A percentile compares a stretch with the other conserved stretches of the same genome.
Evolutionary conservation across 441 rosid genomes (phyloP).

Genomic region (Theobroma grandiflorum): DNA sequence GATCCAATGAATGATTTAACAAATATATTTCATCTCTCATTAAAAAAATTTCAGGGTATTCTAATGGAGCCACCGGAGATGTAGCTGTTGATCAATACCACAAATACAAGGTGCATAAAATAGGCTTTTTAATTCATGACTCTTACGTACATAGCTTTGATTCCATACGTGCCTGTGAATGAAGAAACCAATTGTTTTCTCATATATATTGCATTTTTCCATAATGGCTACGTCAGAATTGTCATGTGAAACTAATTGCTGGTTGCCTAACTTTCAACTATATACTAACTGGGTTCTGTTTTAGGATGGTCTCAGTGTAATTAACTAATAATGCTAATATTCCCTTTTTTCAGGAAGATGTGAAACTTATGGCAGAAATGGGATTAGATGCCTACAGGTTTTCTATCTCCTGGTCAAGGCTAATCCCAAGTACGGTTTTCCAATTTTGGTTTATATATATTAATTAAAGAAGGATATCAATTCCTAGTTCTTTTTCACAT

Average conservation of each 20-base stretch:
- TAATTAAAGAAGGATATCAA: neutral
- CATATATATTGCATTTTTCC: neutral
- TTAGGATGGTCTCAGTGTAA: neutral
- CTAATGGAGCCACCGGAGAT: constrained; percentile 53
- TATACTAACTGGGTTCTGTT: neutral
- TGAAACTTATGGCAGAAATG: constrained; percentile 58
- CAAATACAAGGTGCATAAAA: constrained; percentile 55
- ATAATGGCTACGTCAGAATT: neutral
- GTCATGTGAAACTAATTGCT: neutral
- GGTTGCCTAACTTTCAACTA: neutral
- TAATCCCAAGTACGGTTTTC: constrained; percentile 57
- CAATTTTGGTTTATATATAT: neutral
- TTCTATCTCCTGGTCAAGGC: constrained; percentile 72
- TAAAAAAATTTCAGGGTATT: constrained; percentile 38
- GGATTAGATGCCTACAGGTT: constrained; percentile 67
- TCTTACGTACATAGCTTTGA: neutral
- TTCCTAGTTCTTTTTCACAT: neutral
- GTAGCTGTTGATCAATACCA: constrained; percentile 59
- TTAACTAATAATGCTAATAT: neutral
- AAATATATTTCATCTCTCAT: neutral
- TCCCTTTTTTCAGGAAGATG: constrained; percentile 57
- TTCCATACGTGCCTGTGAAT: neutral
- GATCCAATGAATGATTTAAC: neutral
- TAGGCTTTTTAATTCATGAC: neutral
- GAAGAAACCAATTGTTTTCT: neutral